Conservation (phyloP, 331 rosid genomes). For the Malus hybrid region DNA sequence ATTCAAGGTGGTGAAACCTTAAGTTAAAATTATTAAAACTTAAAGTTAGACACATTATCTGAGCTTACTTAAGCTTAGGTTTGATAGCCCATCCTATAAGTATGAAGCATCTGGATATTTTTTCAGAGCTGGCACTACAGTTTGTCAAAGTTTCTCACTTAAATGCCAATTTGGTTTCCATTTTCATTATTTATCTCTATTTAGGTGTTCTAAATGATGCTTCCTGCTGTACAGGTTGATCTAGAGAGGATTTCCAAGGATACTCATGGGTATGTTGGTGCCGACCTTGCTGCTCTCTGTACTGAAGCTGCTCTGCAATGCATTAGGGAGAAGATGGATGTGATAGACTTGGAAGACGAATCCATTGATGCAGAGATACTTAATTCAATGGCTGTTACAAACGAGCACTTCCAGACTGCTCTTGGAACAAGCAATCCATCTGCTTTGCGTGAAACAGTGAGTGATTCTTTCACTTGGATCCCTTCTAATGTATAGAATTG, state of each 20-base stretch:
- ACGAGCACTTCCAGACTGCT: conserved; percentile 57
- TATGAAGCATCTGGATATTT: background rate
- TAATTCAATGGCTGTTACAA: conserved; percentile 47
- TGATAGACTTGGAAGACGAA: conserved; percentile 53
- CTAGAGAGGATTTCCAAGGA: conserved; percentile 47
- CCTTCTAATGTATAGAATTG: background rate
- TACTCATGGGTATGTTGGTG: conserved; percentile 62
- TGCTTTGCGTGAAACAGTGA: conserved; percentile 49
- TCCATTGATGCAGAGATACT: conserved; percentile 46
- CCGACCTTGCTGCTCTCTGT: conserved; percentile 61
- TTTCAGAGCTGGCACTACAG: background rate
- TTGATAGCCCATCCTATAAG: background rate
- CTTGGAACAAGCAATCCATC: conserved; percentile 62
- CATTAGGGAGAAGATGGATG: conserved; percentile 62
- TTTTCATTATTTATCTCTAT: background rate
- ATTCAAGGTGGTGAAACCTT: background rate
- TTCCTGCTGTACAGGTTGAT: conserved; percentile 42
- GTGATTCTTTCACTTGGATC: background rate
- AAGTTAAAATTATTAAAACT: background rate
- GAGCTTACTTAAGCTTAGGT: background rate
- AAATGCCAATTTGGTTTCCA: background rate
- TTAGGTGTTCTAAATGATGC: background rate
- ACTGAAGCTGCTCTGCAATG: conserved; percentile 58
- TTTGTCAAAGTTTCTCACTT: background rate
- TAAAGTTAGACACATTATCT: background rate